phyloP scores from a whole-genome alignment of 495 filamentous ascomycete genomes.

The Penicilliopsis zonata region DNA sequence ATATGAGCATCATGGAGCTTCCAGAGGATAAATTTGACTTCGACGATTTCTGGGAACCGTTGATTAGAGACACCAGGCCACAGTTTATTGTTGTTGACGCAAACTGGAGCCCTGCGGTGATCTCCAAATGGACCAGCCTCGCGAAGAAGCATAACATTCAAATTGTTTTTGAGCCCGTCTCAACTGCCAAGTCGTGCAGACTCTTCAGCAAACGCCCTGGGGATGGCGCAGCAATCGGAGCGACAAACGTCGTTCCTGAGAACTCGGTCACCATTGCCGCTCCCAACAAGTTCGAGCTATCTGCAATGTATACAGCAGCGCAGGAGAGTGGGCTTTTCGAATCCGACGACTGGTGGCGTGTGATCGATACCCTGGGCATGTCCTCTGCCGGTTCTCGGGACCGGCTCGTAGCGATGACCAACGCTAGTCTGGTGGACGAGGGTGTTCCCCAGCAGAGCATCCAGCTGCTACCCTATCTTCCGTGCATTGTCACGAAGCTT shows the following conservation, averaged over 20 bases:
- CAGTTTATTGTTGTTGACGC: conserved; percentile 71
- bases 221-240: conserved; percentile 14
- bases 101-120: conserved; percentile 58
- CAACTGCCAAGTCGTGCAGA: conserved; percentile 57
- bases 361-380: conserved; percentile 64
- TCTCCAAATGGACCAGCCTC: conserved; percentile 49
- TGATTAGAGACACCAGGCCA: conserved; percentile 42
- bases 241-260: conserved; percentile 42
- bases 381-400: conserved; percentile 45
- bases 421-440: conserved; percentile 50
- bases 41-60: conserved; percentile 45
- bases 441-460: conserved; percentile 75
- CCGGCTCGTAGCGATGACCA: conserved; percentile 50
- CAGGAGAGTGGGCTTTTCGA: conserved; percentile 53
- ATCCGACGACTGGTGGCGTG: conserved; percentile 53
- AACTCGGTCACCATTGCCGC: conserved; percentile 56
- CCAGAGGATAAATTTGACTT: conserved; percentile 27
- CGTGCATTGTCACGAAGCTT: conserved; percentile 73
- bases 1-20: conserved; percentile 75
- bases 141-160: conserved; percentile 40
- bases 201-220: conserved; percentile 40
- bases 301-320: conserved; percentile 59
- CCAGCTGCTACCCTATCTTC: conserved; percentile 80
- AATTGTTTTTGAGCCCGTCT: conserved; percentile 90
- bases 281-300: conserved; percentile 74